These are phyloP conservation scores for Neostapfia colusana DNA, from an alignment of 176 grass and related monocot genomes.

Conservation along the genomic window DNA sequence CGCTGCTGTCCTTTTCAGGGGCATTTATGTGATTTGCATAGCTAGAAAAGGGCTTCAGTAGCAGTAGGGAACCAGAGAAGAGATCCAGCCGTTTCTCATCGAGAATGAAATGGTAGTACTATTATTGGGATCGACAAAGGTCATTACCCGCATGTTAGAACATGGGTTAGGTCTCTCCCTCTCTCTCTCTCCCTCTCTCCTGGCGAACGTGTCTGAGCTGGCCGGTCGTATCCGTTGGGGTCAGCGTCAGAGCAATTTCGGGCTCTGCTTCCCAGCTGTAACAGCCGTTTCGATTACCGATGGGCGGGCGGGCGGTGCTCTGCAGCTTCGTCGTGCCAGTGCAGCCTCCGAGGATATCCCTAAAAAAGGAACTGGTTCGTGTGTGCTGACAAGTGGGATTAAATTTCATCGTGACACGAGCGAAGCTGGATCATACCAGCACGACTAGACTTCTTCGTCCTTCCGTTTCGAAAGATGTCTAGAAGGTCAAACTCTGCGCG, in stretches of 20 bases:
- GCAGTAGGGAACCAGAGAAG: no score
- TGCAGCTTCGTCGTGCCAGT: neutral
- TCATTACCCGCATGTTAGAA: neutral
- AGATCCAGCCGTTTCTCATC: neutral
- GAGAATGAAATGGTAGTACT: neutral
- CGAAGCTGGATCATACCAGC: neutral
- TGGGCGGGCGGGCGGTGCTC: neutral
- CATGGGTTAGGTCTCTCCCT: neutral
- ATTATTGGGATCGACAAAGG: slow-evolving; percentile 23
- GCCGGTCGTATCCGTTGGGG: neutral
- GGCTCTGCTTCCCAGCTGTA: neutral
- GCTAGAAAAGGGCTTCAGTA: neutral
- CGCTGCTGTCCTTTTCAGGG: neutral
- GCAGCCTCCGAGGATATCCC: neutral
- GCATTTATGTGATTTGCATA: neutral
- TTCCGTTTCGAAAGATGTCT: neutral
- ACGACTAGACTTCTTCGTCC: neutral
- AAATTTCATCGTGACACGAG: neutral
- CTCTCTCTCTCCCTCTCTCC: neutral
- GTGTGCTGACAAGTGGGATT: neutral
- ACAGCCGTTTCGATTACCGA: neutral
- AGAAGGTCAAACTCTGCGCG: neutral
- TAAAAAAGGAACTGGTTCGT: neutral
- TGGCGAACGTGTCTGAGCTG: neutral
- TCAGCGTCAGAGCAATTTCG: slow-evolving; percentile 11